These are phyloP conservation scores for Synchytrium microbalum DNA, from an alignment of 371 early-diverging fungal species.

Conservation along the genomic window DNA sequence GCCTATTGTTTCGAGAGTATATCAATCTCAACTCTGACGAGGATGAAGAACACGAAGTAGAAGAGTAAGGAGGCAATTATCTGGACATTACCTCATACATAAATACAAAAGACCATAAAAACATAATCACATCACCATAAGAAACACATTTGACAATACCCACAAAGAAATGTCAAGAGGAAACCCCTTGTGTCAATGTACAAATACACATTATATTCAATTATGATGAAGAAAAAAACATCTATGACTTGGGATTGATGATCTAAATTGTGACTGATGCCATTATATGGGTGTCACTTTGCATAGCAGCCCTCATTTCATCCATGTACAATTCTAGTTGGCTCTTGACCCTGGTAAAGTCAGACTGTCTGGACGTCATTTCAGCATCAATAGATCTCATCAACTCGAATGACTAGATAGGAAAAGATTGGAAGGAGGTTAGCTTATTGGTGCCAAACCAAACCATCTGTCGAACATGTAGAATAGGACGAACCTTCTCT, in stretches of 20 bases:
- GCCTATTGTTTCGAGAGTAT: background rate
- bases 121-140: background rate
- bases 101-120: too few species aligned
- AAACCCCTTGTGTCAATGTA: background rate
- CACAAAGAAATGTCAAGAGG: background rate
- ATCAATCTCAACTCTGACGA: background rate
- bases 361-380: conserved; percentile 1
- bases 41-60: background rate
- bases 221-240: background rate
- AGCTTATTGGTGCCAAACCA: too few species aligned
- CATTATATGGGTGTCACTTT: conserved; percentile 13
- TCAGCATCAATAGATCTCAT: conserved; percentile 2
- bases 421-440: too few species aligned
- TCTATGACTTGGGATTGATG: background rate
- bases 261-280: background rate
- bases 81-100: too few species aligned
- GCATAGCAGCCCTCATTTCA: conserved; percentile 9
- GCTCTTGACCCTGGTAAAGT: conserved; percentile 6
- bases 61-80: background rate
- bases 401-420: conserved; percentile 5
- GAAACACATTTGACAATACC: background rate
- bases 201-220: background rate
- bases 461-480: too few species aligned
- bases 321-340: conserved; percentile 11
- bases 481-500: conserved; percentile 22